Evolutionary conservation across 2,329 filamentous ascomycete genomes (phyloP).

Genomic region (Zelopaecilomyces penicillatus): DNA sequence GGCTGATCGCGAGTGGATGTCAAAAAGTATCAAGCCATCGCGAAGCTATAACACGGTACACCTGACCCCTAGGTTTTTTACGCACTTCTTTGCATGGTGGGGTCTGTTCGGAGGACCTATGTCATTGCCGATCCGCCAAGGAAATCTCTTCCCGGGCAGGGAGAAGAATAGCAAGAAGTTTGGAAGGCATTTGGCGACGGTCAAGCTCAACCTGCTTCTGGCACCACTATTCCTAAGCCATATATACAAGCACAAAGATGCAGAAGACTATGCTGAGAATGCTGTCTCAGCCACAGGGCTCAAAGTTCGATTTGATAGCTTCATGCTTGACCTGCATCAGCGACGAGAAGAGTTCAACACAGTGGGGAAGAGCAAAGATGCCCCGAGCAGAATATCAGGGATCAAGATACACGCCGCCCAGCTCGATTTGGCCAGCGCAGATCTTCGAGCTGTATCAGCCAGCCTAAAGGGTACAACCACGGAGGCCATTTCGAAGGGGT

Average conservation of each 20-base stretch:
- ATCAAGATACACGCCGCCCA: conserved; percentile 96
- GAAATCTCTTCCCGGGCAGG: conserved; percentile 78
- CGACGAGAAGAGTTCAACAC: conserved; percentile 86
- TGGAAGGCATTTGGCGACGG: conserved; percentile 89
- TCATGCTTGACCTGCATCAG: conserved; percentile 94
- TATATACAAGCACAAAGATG: conserved; percentile 97
- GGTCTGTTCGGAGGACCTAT: conserved; percentile 90
- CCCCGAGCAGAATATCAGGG: conserved; percentile 72
- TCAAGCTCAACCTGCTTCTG: conserved; percentile 92
- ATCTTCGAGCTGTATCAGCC: conserved; percentile 88
- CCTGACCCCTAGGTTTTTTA: conserved; percentile 90
- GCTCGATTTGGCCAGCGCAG: conserved; percentile 82
- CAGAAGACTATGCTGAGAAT: conserved; percentile 69
- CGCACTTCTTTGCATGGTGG: conserved; percentile 98
- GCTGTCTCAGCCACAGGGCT: conserved; percentile 88
- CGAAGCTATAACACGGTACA: conserved; percentile 95
- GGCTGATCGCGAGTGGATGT: conserved; percentile 75
- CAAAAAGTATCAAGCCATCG: conserved; percentile 65
- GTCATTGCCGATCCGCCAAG: conserved; percentile 90
- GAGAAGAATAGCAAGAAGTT: conserved; percentile 99
- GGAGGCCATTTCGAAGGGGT: conserved; percentile 62
- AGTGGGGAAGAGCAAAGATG: conserved; percentile 65
- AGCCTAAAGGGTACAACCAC: conserved; percentile 73
- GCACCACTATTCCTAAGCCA: conserved; percentile 93
- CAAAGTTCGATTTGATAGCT: conserved; percentile 91